Percentiles rank a stretch among this genome's conserved stretches.
These are phyloP conservation scores for Ocimum tenuiflorum DNA, from an alignment of 257 asterid species.

Conservation along the genomic window DNA sequence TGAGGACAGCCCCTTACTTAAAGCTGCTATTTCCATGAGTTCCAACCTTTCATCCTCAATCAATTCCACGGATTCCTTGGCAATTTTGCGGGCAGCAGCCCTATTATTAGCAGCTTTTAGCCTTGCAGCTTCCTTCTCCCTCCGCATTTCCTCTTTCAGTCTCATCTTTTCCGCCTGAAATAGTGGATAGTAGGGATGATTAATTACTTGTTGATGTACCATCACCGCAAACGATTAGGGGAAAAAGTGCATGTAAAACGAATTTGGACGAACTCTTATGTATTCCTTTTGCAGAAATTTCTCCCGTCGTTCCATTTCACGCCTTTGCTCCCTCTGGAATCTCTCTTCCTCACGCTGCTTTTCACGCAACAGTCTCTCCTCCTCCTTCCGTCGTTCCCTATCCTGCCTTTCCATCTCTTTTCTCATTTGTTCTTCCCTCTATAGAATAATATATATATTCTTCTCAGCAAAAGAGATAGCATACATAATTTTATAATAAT, in stretches of 20 bases:
- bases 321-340: slow-evolving; percentile 69
- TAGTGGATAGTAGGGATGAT: slow-evolving; percentile 11
- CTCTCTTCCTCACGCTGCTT: slow-evolving; percentile 80
- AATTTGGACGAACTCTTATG: slow-evolving; percentile 41
- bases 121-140: slow-evolving; percentile 82
- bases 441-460: slow-evolving; percentile 16
- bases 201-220: not conserved
- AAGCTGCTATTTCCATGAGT: slow-evolving; percentile 80
- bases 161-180: slow-evolving; percentile 76
- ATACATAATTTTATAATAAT: not conserved
- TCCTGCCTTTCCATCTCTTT: slow-evolving; percentile 89
- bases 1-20: slow-evolving; percentile 54
- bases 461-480: not conserved
- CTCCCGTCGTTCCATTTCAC: slow-evolving; percentile 88
- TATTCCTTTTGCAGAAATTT: slow-evolving; percentile 69
- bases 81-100: slow-evolving; percentile 80
- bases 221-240: not conserved
- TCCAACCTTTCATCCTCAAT: slow-evolving; percentile 74
- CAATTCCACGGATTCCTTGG: slow-evolving; percentile 69
- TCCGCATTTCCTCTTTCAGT: slow-evolving; percentile 74
- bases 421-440: slow-evolving; percentile 85
- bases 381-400: slow-evolving; percentile 79
- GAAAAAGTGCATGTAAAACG: not conserved
- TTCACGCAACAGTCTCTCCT: slow-evolving; percentile 81
- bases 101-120: slow-evolving; percentile 76